Evolutionary conservation across 2,329 filamentous ascomycete genomes (phyloP), one percentile per base, ranked within the genome.

Genomic region (Cercospora beticola): DNA sequence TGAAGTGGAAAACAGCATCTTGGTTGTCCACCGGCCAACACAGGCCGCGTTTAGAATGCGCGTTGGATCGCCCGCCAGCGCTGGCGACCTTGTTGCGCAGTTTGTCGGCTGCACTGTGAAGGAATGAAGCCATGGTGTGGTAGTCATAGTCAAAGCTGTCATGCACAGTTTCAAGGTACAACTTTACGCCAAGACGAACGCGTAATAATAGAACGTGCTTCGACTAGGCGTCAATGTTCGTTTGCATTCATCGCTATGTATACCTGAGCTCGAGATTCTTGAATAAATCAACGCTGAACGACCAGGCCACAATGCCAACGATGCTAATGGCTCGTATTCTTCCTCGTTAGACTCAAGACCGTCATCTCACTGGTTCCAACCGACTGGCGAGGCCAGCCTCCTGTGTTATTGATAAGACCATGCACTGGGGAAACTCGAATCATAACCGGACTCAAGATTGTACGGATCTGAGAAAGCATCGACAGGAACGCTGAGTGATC

Each of bases 21-120:
- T 70, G 33, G 66, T 78, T 78, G 18, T 76, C 74, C 6, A 68
- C 69, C 3, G 76, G 76, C 76, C 77, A 78, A 70, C 73, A 75
- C 46, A 78, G 76, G 31, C 77, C 77, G 30, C 77, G 73, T 70
- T 78, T 78, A n/a, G 71, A 69, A 46, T 43, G 23, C 12, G 26
- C 36, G 18, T 18, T 16, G 31, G 49, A 33, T n/a, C 21, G 46
- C 18, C 28, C 31, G n/a, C 23, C 12, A 21, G 7, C n/a, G 30
- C 49, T 43, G 18, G 31, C 30, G 14, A 61, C 57, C 46, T 62
- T 65, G 43, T 56, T 46, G 6, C 63, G 57, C 16, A 68, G 33
- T 28, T 65, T 65, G n/a, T 62, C 62, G 28, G 66, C 62, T 61
- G 63, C 62, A 49, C 49, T 62, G 46, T 62, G 66, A 18, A 68